Conservation (phyloP, 495 filamentous ascomycete species). For the Daldinia childiae region DNA sequence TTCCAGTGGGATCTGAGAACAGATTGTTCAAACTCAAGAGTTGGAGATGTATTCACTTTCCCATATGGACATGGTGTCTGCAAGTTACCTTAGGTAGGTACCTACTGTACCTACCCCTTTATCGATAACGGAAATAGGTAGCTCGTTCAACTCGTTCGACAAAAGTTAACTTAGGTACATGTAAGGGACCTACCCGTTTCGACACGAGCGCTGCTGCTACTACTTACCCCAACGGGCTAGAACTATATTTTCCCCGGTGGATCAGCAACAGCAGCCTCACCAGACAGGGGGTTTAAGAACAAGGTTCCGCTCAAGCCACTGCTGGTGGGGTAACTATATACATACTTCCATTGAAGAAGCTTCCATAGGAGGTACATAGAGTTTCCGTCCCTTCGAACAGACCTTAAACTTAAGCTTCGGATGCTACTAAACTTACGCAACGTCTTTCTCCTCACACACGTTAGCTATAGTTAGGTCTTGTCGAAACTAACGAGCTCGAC, state of each 20-base stretch:
- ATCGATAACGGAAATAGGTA: conserved; percentile 29
- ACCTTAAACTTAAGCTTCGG: not conserved
- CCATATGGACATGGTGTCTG: conserved; percentile 41
- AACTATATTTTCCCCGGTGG: not conserved
- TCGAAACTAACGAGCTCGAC: not conserved
- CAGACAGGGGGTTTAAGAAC: not conserved
- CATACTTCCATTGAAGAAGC: not conserved
- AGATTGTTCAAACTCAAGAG: conserved; percentile 34
- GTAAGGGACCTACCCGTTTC: conserved; percentile 32
- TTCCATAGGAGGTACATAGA: not conserved
- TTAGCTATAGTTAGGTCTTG: not conserved
- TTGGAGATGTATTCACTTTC: conserved; percentile 42
- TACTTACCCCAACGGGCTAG: conserved; percentile 30
- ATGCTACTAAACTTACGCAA: not conserved
- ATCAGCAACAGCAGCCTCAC: conserved; percentile 10
- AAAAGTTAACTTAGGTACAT: too few species aligned
- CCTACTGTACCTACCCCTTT: conserved; percentile 6
- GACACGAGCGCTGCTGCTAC: conserved; percentile 11
- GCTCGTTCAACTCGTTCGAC: not conserved
- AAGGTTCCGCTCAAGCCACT: conserved; percentile 5
- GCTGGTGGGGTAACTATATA: not conserved
- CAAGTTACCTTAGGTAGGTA: not conserved
- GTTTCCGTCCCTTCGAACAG: not conserved
- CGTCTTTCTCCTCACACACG: not conserved
- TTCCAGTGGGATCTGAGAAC: conserved; percentile 36